Evolutionary conservation across 2,329 filamentous ascomycete species (phyloP), one percentile per base, ranked within the genome.

Genomic region (Penicillium corylophilum): DNA sequence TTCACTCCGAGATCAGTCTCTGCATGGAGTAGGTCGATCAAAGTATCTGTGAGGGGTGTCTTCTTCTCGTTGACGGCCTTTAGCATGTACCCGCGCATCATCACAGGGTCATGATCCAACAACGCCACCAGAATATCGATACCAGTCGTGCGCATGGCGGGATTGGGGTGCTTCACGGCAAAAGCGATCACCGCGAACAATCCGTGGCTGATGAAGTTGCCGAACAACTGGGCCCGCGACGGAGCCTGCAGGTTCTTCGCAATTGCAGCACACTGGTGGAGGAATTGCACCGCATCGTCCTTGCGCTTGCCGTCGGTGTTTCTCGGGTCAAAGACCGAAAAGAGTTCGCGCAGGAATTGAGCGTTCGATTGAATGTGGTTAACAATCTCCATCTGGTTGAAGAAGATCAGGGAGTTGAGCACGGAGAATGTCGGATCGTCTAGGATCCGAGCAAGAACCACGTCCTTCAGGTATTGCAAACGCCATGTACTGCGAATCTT

Each of bases 401-500:
- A 99, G 77, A 96, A 99, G 61, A 99, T 99, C 63, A 97, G 82
- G 45, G 91, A 96, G 74, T 97, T 99, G 59, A 99, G 85, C 23
- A 97, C 92, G 22, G 90, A 95, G 71, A 97, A 99, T 18, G 94
- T 99, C 44, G 93, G 93, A 70, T 99, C 94, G 73, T 99, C 94
- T 55, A 99, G 81, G 57, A 99, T 97, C 56, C 94, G 85, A 26
- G 94, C 94, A 39, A 99, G 82, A 1, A 97, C 93, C n/a, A 99
- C 94, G 65, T 99, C 94, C 71, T 97, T 99, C 48, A 99, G 81
- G 69, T 99, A 99, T 67, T 96, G 92, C 29, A 99, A 77, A 35
- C 94, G 89, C 75, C 96, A 96, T 1, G 94, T 97, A 71, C 92
- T 90, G 67, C 96, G 92, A 35, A 99, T 97, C 77, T 97, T 97